A percentile compares a stretch with the other conserved stretches of the same genome.
phyloP scores from a whole-genome alignment of 2,329 filamentous ascomycete species.

The Paraconiothyrium brasiliense region DNA sequence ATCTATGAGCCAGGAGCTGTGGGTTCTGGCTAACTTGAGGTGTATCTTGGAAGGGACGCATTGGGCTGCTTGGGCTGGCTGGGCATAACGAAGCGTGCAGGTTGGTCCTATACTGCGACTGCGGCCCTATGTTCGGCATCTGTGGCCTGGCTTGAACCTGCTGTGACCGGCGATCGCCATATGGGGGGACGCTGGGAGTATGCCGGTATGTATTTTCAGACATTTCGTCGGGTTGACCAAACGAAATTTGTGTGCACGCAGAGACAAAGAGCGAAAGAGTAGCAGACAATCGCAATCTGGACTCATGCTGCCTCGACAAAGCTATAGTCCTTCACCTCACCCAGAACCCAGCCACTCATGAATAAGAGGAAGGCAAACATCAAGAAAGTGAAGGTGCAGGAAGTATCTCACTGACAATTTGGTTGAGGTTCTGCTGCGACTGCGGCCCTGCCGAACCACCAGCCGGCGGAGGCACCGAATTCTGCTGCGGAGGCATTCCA shows the following conservation, averaged over 20 bases:
- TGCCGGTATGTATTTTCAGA: background rate
- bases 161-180: background rate
- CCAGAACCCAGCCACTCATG: background rate
- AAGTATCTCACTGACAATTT: slow-evolving; percentile 77
- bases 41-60: background rate
- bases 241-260: background rate
- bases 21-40: slow-evolving; percentile 9
- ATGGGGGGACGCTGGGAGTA: background rate
- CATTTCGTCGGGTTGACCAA: background rate
- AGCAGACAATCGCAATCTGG: background rate
- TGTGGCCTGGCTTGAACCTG: background rate
- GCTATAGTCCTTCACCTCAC: background rate
- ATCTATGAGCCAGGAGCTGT: slow-evolving; percentile 1
- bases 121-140: slow-evolving; percentile 7
- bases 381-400: background rate
- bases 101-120: background rate
- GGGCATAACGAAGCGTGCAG: background rate
- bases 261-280: slow-evolving; percentile 1
- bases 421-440: slow-evolving; percentile 90
- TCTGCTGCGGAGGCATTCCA: slow-evolving; percentile 60
- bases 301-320: background rate
- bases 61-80: too few relatives aligned
- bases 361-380: background rate
- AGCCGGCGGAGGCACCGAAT: slow-evolving; percentile 58
- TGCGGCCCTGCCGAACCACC: slow-evolving; percentile 61